Base-by-base conservation (phyloP, 495 filamentous ascomycete species). In the Xylaria curta region DNA sequence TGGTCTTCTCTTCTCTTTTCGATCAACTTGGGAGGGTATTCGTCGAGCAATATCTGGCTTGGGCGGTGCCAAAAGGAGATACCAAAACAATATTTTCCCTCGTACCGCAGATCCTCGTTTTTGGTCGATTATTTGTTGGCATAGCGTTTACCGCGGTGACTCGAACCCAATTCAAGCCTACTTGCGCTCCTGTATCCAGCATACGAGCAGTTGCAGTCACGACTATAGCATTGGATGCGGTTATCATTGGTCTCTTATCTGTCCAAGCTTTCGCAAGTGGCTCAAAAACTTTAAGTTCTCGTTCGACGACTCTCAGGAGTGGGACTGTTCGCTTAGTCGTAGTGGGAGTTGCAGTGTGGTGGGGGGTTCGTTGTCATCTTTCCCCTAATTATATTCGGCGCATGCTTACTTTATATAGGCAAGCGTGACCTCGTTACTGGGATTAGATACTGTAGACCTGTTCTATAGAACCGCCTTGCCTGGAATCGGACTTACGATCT, bases 31-130 rank as follows among this genome's bases (percentile, higher is more conserved):
- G 79, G 44, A 79, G 86, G 53, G 79, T 85, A 56, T 81, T 80
- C 51, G 72, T 87, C 70, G 84, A 86, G 71, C 85, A 87, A 76
- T 88, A 86, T 71, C 74, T 89, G 47, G 68, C 85, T 53, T 89
- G 87, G 85, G 84, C 75, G 36, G 70, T 80, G 69, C 83, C 76
- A 73, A 76, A 40, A 15, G 78, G 75, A 58, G 81, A 75, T 63
- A 72, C 75, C 61, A 82, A 80, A 68, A 68, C 73, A 15, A 40
- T 54, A 6, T 59, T 68, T 46, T 77, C 78, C 65, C 65, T 84
- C 10, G 67, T 82, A 33, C 76, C 82, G 66, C 85, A 86, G 77
- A 60, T 81, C 7, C 73, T 86, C 28, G 66, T 89, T 44, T 73
- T 84, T 21, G 77, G 77, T 4, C 81, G 87, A 60, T 79, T 88